Percentiles rank a stretch among this genome's conserved stretches.
Conservation (phyloP, 768 basidiomycete genomes). For the Boletus rubroflammeus region DNA sequence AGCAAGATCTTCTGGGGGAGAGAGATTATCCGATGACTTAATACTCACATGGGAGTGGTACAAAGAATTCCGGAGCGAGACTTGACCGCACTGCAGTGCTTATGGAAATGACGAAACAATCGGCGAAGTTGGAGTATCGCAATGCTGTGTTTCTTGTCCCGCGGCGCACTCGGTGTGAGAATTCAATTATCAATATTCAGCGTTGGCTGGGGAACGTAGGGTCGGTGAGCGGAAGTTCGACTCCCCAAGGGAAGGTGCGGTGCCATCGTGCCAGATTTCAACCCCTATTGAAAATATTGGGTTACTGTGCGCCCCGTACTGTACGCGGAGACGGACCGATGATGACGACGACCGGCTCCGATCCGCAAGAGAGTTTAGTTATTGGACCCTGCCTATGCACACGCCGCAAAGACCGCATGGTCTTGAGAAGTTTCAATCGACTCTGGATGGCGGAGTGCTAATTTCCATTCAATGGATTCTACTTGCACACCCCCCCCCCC, state of each 20-base stretch:
- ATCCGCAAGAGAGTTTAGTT: conserved; percentile 9
- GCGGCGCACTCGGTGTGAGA: conserved; percentile 8
- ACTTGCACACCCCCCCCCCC: conserved; percentile 26
- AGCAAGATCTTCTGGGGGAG: not conserved
- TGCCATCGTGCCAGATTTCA: not conserved
- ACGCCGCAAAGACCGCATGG: not conserved
- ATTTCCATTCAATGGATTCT: conserved; percentile 8
- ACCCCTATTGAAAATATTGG: not conserved
- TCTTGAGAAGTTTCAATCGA: not conserved
- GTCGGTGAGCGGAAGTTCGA: not conserved
- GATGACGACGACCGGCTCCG: conserved; percentile 3
- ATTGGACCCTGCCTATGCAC: not conserved
- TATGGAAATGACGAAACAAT: not conserved
- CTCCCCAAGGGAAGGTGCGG: conserved; percentile 2
- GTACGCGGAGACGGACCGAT: not conserved
- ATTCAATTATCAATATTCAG: not conserved
- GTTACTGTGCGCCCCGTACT: too few species aligned
- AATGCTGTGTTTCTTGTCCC: conserved; percentile 5
- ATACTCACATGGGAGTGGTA: not conserved
- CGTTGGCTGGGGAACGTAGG: not conserved
- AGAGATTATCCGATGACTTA: conserved; percentile 1
- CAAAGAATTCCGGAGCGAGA: conserved; percentile 2
- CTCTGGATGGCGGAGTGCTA: conserved; percentile 19
- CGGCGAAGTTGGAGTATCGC: not conserved
- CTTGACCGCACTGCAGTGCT: conserved; percentile 1